Evolutionary conservation across 78 protist genomes (phyloP).

Genomic region (Cavenderia fasciculata): DNA sequence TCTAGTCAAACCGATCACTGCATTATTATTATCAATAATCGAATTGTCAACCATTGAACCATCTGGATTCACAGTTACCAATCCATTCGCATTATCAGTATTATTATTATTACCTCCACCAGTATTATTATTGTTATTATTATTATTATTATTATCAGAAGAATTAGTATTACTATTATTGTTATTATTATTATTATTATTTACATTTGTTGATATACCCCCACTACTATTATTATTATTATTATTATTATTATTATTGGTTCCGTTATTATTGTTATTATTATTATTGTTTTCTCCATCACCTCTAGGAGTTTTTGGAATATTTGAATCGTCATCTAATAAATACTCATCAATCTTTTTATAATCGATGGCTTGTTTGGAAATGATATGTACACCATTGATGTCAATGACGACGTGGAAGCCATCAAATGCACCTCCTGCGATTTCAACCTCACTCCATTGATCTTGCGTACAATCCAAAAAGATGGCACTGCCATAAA

Average conservation of each 20-base stretch:
- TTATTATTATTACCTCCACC: not conserved
- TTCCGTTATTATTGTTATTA: not conserved
- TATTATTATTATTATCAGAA: not conserved
- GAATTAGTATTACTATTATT: not conserved
- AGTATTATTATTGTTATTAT: not conserved
- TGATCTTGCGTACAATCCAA: conserved; percentile 28
- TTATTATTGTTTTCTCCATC: not conserved
- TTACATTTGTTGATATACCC: not conserved
- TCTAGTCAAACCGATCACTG: not conserved
- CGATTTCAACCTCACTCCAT: conserved; percentile 68
- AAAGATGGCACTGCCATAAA: conserved; percentile 43
- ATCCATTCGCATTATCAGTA: not conserved
- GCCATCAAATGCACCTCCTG: conserved; percentile 65
- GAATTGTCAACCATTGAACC: not conserved
- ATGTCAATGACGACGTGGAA: conserved; percentile 31
- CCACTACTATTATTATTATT: not conserved
- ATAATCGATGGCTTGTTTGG: conserved; percentile 20
- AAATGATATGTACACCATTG: conserved; percentile 56
- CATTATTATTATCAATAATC: conserved; percentile 1
- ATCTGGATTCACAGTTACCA: not conserved
- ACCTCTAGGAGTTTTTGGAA: not conserved
- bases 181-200: conserved; percentile 11
- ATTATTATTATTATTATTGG: not conserved
- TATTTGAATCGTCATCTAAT: not conserved
- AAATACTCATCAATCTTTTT: not conserved